Evolutionary conservation across 169 alveolate species (phyloP), one percentile per base, ranked within the genome.

Genomic region (Cryptosporidium sp.): DNA sequence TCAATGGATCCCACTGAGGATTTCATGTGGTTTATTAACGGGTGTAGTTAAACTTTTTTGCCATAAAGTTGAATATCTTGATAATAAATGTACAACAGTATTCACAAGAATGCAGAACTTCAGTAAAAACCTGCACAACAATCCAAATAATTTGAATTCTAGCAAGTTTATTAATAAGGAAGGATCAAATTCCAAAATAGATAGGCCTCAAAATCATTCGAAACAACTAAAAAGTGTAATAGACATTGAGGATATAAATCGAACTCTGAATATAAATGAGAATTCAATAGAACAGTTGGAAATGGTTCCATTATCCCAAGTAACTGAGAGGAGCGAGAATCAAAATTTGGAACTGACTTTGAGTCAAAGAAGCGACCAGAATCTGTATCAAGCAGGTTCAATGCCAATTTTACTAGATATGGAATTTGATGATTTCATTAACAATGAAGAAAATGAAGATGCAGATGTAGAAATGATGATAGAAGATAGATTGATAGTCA

Each of bases 1-100:
- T 62, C 80, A 62, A 51, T 80, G 89, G 89, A 44, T 80, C 42
- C 89, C 89, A n/a, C 31, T 80, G n/a, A 80, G 89, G 39, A 80
- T 80, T 37, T 80, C 89, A 29, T 37, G 70, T 39, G 89, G 80
- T 9, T 29, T 80, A 8, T 44, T 80, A 33, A 23, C 75, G 3
- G 89, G 89, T 44, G 67, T 80, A 8, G 89, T 80, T 3, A 80
- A 80, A 1, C 70, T 80, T 1, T 80, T 60, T 60, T 70, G 65
- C 31, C 75, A 80, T 31, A 80, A 80, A 65, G 89, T 80, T 6
- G 89, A 80, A 5, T 67, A 62, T 62, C 62, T 80, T 8, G 75
- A 80, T 29, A 80, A 29, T 16, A 80, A 80, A 39, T 80, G 89
- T 62, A 62, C 26, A 21, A 18, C 48, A 18, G 35, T 67, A 26